Evolutionary conservation across 148 eudicot genomes (phyloP).

Genomic region (Selenicereus undatus): DNA sequence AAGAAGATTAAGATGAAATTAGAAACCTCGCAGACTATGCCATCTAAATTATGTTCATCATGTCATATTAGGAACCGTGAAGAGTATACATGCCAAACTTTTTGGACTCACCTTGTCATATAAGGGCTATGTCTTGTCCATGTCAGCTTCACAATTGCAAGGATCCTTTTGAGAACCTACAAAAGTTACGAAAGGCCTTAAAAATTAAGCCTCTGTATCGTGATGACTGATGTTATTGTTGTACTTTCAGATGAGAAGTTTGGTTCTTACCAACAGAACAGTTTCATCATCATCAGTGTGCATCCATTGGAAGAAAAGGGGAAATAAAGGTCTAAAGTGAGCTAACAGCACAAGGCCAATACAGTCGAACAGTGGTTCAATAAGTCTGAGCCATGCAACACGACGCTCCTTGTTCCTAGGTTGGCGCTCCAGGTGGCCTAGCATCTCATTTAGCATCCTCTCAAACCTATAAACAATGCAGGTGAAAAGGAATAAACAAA

Average conservation of each 20-base stretch:
- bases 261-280: conserved; percentile 60
- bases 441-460: conserved; percentile 84
- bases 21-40: background rate
- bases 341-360: conserved; percentile 74
- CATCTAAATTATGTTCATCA: background rate
- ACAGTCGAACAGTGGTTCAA: conserved; percentile 59
- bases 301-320: conserved; percentile 93
- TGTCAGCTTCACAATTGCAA: conserved; percentile 61
- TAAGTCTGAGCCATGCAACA: conserved; percentile 70
- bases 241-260: background rate
- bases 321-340: conserved; percentile 86
- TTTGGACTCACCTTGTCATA: conserved; percentile 50
- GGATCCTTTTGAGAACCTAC: conserved; percentile 70
- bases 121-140: conserved; percentile 88
- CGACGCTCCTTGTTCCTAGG: conserved; percentile 83
- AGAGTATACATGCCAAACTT: background rate
- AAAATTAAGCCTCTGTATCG: background rate
- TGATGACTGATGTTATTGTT: conserved; percentile 9
- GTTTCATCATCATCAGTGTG: conserved; percentile 95
- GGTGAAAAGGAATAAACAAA: background rate
- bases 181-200: background rate
- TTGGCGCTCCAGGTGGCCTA: conserved; percentile 90
- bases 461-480: conserved; percentile 57
- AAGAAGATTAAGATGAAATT: conserved; percentile 1
- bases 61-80: background rate